Conservation (phyloP, 352 stramenopile species). For the Lagenidium sp. region DNA sequence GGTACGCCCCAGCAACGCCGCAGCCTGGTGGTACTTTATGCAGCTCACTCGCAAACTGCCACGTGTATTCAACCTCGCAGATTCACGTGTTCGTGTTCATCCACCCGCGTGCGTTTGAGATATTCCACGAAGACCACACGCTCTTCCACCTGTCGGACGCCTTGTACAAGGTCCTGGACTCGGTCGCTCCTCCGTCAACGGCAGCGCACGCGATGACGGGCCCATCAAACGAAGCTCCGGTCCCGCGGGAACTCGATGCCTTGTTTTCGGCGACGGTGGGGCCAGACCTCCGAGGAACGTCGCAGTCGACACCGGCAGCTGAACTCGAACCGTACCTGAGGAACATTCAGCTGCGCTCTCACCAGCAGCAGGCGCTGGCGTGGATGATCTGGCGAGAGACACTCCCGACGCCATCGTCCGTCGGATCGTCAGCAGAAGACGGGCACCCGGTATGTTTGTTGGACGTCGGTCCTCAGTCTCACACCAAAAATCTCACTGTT, state of each 20-base stretch:
- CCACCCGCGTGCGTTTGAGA: constrained; percentile 40
- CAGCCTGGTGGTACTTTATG: too few species aligned
- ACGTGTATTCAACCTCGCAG: too few species aligned
- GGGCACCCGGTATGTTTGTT: constrained; percentile 45
- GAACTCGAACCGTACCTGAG: constrained; percentile 44
- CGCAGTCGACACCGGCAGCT: too few species aligned
- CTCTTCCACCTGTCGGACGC: constrained; percentile 58
- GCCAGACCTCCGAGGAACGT: too few species aligned
- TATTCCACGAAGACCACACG: constrained; percentile 47
- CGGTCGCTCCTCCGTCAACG: too few species aligned
- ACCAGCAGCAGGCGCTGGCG: constrained; percentile 74
- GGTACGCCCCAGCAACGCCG: neutral
- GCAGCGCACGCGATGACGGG: constrained; percentile 5
- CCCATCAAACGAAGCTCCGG: constrained; percentile 10
- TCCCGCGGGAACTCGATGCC: constrained; percentile 35
- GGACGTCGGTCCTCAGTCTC: too few species aligned
- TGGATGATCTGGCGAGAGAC: constrained; percentile 87
- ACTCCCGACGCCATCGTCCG: constrained; percentile 4
- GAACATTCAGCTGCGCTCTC: constrained; percentile 55
- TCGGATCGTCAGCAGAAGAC: constrained; percentile 11
- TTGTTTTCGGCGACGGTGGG: constrained; percentile 70
- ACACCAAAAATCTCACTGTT: too few species aligned
- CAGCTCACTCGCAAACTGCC: too few species aligned
- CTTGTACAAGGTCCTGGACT: constrained; percentile 49
- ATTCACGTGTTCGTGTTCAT: constrained; percentile 52